Base-by-base conservation (phyloP, 176 grass and related monocot genomes). In the Carex myosuroides region DNA sequence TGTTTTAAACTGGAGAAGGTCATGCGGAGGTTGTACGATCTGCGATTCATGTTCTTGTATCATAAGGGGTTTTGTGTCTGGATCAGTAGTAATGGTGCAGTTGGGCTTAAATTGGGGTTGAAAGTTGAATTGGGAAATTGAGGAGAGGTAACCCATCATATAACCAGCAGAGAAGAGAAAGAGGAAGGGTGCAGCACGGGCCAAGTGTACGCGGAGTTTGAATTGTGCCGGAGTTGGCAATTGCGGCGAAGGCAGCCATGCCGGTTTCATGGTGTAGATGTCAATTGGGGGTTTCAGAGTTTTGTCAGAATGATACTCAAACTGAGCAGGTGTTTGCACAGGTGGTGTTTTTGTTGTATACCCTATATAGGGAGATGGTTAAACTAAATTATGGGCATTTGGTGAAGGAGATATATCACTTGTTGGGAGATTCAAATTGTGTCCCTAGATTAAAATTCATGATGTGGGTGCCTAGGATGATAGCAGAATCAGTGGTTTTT, bases 151-250 rank as follows among this genome's bases (percentile, higher is more conserved):
- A 24, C 97, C 97, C 0, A 99, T 68, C 11, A 87, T 92, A 87
- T 99, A 99, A 2, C 93, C 91, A 3, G 84, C 57, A 46, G 90
- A 91, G 80, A 99, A 91, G 85, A 96, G 81, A 71, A 92, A 83
- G 14, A 99, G 48, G 59, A 92, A 86, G 4, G 79, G 72, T 8
- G 89, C 76, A 55, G 91, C 13, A 2, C 24, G 83, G 13, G 80
- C 70, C 8, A 94, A 71, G 84, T 94, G 76, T 41, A 87, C 80
- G 5, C 88, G 83, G 42, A 91, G 81, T 48, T 81, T 79, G 6
- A 82, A 53, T 50, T 81, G 37, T 13, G 21, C 14, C 22, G 21
- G 21, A 26, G 88, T 46, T 1, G 74, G 14, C 3, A 86, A 53
- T 41, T 84, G 5, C 35, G 60, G 54, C 4, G 87, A 57, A 10